Conservation (phyloP, 2,329 filamentous ascomycete species). For the Rachicladosporium sp. region DNA sequence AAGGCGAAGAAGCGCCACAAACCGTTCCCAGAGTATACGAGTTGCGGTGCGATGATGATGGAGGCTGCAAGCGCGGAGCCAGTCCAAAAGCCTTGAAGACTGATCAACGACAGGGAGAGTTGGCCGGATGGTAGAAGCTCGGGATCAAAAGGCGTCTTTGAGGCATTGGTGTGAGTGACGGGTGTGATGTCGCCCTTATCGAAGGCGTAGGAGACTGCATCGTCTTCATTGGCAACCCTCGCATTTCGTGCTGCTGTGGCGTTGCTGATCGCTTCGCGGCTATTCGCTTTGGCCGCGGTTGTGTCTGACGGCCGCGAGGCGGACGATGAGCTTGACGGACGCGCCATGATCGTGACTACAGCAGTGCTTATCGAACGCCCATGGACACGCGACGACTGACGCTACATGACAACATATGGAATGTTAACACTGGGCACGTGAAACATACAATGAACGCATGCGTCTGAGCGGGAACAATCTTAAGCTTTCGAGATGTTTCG, state of each 20-base stretch:
- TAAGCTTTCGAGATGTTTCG: no score
- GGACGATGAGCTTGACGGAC: conserved; percentile 13
- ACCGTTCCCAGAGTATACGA: conserved; percentile 10
- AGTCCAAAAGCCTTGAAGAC: conserved; percentile 33
- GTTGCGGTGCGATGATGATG: conserved; percentile 14
- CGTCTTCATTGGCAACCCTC: no score
- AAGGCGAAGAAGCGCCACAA: conserved; percentile 53
- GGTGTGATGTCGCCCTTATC: no score
- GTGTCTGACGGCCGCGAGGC: conserved; percentile 1
- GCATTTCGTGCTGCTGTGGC: no score
- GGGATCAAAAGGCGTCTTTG: conserved; percentile 9
- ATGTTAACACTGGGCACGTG: no score
- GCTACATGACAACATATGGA: no score
- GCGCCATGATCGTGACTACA: conserved; percentile 11
- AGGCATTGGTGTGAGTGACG: no score
- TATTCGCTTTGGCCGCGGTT: neutral
- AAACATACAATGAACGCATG: no score
- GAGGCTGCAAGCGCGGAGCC: conserved; percentile 26
- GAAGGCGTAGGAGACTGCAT: no score
- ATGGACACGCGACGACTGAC: no score
- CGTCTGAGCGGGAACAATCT: no score
- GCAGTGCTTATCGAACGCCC: no score
- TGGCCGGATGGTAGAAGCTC: conserved; percentile 29
- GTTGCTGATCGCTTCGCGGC: neutral
- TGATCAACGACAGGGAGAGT: conserved; percentile 36